Evolutionary conservation across 257 asterid genomes (phyloP).

Genomic region (Gentiana dahurica): DNA sequence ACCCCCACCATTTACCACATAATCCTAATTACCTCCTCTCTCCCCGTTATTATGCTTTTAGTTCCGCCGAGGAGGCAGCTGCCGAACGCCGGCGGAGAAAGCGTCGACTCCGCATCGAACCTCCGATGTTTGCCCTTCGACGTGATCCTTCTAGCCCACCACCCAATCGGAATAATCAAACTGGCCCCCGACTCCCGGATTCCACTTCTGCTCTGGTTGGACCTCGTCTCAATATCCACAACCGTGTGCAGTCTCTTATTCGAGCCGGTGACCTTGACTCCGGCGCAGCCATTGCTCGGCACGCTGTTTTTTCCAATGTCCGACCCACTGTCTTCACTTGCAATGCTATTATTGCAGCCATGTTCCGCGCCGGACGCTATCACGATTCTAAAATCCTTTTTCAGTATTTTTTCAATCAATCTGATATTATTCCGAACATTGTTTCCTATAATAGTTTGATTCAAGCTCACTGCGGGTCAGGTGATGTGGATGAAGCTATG

Average conservation of each 20-base stretch:
- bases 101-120: slow-evolving; percentile 84
- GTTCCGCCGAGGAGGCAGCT: slow-evolving; percentile 88
- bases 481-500: slow-evolving; percentile 61
- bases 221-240: slow-evolving; percentile 75
- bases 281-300: slow-evolving; percentile 70
- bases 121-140: slow-evolving; percentile 70
- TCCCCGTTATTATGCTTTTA: slow-evolving; percentile 45
- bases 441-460: slow-evolving; percentile 63
- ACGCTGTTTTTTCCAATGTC: slow-evolving; percentile 49
- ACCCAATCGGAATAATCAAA: slow-evolving; percentile 10
- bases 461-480: slow-evolving; percentile 57
- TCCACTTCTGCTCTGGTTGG: slow-evolving; percentile 70
- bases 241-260: slow-evolving; percentile 83
- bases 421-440: slow-evolving; percentile 51
- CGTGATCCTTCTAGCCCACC: slow-evolving; percentile 29
- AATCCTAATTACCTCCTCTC: slow-evolving; percentile 19
- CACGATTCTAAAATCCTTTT: slow-evolving; percentile 60
- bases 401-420: slow-evolving; percentile 73
- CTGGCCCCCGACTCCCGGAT: slow-evolving; percentile 64
- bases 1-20: slow-evolving; percentile 28
- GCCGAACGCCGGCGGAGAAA: slow-evolving; percentile 86
- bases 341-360: slow-evolving; percentile 84
- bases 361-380: slow-evolving; percentile 64
- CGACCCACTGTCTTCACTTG: slow-evolving; percentile 94
- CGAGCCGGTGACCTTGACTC: slow-evolving; percentile 82